phyloP scores from a whole-genome alignment of 2,329 filamentous ascomycete genomes.

The Epichloe glyceriae region DNA sequence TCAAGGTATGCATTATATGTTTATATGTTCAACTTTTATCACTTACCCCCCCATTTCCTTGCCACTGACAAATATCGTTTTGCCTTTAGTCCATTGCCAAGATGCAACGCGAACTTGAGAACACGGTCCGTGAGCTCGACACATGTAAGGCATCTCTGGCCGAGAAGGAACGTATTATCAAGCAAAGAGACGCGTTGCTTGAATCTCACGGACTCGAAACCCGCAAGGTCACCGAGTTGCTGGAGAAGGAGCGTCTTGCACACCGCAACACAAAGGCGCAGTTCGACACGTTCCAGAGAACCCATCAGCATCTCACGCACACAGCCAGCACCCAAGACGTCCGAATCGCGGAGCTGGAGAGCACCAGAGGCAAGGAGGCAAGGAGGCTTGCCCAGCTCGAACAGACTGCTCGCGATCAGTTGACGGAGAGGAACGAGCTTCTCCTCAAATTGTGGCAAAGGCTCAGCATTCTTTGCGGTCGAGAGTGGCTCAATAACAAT shows the following conservation, averaged over 20 bases:
- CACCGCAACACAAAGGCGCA: conserved; percentile 79
- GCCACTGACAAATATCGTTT: too few relatives aligned
- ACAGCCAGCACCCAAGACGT: conserved; percentile 77
- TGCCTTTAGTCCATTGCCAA: conserved; percentile 59
- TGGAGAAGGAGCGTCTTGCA: conserved; percentile 78
- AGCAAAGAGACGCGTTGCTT: conserved; percentile 75
- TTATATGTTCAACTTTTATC: neutral
- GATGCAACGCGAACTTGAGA: conserved; percentile 77
- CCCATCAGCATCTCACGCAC: conserved; percentile 73
- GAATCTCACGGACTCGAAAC: conserved; percentile 82
- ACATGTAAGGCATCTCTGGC: conserved; percentile 60
- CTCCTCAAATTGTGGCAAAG: conserved; percentile 84
- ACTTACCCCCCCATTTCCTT: too few relatives aligned
- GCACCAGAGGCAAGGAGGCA: conserved; percentile 62
- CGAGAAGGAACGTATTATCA: conserved; percentile 86
- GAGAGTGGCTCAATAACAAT: conserved; percentile 85
- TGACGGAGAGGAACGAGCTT: conserved; percentile 79
- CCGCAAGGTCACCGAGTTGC: conserved; percentile 69
- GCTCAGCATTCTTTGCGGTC: conserved; percentile 72
- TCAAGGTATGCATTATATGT: conserved; percentile 51
- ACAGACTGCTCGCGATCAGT: conserved; percentile 69
- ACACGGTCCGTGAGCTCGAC: conserved; percentile 71
- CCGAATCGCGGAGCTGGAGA: conserved; percentile 75
- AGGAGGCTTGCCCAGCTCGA: conserved; percentile 66
- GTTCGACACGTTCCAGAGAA: conserved; percentile 79